Conservation (phyloP, 2,329 filamentous ascomycete genomes). For the Penicillium frequentans region DNA sequence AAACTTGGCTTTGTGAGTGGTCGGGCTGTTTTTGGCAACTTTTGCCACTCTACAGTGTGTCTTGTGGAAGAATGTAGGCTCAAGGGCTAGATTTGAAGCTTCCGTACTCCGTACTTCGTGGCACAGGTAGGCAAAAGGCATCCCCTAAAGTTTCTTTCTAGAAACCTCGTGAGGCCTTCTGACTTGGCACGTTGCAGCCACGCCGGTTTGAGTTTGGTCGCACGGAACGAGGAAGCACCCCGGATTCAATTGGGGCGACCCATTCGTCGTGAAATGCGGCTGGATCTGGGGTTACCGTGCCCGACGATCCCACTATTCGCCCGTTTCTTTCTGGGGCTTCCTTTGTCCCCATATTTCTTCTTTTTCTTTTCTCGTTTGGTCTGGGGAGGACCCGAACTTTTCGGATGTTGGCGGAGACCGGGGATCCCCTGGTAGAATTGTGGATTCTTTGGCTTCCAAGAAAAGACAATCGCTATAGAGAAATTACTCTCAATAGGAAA, state of each 20-base stretch:
- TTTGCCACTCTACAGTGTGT: background rate
- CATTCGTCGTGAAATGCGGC: conserved; percentile 12
- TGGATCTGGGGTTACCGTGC: conserved; percentile 15
- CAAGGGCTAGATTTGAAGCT: background rate
- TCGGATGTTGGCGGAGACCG: background rate
- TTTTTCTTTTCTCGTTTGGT: background rate
- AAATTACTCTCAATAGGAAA: background rate
- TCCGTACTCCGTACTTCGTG: background rate
- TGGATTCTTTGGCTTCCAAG: background rate
- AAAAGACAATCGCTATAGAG: background rate
- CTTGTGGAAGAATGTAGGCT: background rate
- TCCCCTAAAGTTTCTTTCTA: conserved; percentile 12
- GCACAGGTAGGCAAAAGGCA: background rate
- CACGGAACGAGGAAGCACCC: conserved; percentile 11
- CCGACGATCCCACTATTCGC: conserved; percentile 8
- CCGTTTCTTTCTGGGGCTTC: background rate
- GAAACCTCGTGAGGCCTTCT: conserved; percentile 5
- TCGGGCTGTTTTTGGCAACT: background rate
- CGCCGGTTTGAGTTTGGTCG: conserved; percentile 22
- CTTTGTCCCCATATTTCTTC: background rate
- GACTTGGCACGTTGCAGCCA: conserved; percentile 22
- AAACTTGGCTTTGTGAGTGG: background rate
- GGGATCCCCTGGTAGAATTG: background rate
- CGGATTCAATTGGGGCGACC: background rate
- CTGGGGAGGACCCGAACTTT: background rate